Conservation (phyloP, 106 monocot genomes). For the Platanthera guangdongensis region DNA sequence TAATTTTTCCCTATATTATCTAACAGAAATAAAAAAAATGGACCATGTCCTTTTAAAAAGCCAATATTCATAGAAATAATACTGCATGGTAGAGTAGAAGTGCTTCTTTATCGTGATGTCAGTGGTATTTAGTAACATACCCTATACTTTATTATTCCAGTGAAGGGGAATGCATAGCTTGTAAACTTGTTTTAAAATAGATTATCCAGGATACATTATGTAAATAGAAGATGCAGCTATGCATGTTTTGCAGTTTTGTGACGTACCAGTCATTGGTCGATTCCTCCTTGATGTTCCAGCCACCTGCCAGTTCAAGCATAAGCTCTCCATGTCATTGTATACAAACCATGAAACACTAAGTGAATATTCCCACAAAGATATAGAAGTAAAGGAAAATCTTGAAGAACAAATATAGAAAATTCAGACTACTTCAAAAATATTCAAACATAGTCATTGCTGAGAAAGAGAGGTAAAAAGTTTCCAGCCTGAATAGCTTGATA, state of each 20-base stretch:
- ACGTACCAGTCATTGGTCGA: slow-evolving; percentile 6
- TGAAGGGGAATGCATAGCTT: background rate
- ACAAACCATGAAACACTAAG: background rate
- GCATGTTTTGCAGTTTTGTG: background rate
- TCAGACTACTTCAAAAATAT: background rate
- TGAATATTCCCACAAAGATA: background rate
- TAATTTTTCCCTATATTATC: too few relatives aligned
- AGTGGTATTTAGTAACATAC: background rate
- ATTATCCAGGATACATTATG: background rate
- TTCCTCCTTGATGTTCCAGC: slow-evolving; percentile 3
- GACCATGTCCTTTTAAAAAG: background rate
- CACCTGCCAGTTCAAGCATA: background rate
- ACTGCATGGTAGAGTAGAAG: background rate
- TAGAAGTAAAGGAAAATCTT: background rate
- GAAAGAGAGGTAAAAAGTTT: background rate
- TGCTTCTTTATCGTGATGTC: background rate
- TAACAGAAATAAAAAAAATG: background rate
- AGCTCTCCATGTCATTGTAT: background rate
- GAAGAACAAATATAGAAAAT: background rate
- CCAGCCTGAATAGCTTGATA: background rate
- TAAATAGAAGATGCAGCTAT: background rate
- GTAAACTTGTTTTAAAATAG: background rate
- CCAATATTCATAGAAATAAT: background rate
- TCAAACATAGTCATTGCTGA: background rate
- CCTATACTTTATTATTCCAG: background rate